These are phyloP conservation scores for Ceratocystis harringtonii DNA, from an alignment of 2,329 filamentous ascomycete species.

Conservation along the genomic window DNA sequence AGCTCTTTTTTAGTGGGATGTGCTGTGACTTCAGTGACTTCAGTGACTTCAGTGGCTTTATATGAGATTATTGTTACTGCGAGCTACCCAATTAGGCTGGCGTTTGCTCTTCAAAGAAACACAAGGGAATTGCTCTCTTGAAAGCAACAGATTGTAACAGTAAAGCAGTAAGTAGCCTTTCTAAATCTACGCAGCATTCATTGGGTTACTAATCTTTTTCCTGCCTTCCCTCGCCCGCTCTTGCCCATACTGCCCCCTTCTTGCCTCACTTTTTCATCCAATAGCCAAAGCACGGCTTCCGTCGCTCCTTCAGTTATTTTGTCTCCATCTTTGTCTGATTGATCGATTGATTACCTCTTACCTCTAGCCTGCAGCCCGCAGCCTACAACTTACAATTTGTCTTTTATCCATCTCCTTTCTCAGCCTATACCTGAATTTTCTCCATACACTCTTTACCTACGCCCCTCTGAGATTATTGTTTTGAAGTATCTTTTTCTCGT, in stretches of 20 bases:
- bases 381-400: not conserved
- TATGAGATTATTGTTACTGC: not conserved
- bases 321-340: not conserved
- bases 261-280: not conserved
- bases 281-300: not conserved
- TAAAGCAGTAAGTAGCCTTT: not conserved
- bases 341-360: too few relatives aligned
- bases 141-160: not conserved
- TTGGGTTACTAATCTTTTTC: not conserved
- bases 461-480: not conserved
- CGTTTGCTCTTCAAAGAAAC: not conserved
- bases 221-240: not conserved
- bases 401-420: not conserved
- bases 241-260: not conserved
- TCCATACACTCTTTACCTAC: conserved; percentile 1
- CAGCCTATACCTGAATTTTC: not conserved
- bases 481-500: not conserved
- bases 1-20: not conserved
- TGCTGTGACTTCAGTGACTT: not conserved
- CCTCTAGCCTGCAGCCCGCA: not conserved
- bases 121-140: too few relatives aligned
- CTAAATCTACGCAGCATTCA: not conserved
- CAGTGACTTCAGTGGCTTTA: not conserved
- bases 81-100: not conserved
- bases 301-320: not conserved